Conservation (phyloP, 116 monocot species). For the Zostera marina region DNA sequence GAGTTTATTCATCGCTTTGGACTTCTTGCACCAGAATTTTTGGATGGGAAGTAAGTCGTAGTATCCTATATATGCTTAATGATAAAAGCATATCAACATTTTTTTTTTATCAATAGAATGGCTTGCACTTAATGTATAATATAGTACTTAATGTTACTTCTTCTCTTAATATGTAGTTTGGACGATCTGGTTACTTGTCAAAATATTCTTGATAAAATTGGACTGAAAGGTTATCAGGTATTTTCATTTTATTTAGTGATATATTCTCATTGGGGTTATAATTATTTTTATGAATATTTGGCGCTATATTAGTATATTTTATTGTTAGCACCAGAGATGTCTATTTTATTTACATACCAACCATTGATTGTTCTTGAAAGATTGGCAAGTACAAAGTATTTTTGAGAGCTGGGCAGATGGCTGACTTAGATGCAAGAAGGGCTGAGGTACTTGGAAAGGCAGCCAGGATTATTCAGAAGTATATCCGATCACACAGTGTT, state of each 20-base stretch:
- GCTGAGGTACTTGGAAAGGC: constrained; percentile 63
- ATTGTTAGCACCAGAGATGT: no score
- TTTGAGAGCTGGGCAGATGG: constrained; percentile 93
- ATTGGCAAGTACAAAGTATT: constrained; percentile 79
- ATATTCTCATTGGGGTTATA: not conserved
- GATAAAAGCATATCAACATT: not conserved
- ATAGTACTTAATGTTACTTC: not conserved
- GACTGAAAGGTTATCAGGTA: constrained; percentile 59
- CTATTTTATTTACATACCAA: not conserved
- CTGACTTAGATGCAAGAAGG: constrained; percentile 78
- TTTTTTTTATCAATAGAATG: not conserved
- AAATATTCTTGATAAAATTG: constrained; percentile 42
- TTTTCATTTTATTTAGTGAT: not conserved
- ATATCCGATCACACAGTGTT: constrained; percentile 60
- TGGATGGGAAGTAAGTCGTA: constrained; percentile 47
- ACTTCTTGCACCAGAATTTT: constrained; percentile 46
- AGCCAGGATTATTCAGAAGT: constrained; percentile 47
- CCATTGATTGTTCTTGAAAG: constrained; percentile 13
- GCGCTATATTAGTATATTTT: not conserved
- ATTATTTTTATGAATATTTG: not conserved
- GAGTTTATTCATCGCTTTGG: constrained; percentile 62
- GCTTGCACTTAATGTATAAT: not conserved
- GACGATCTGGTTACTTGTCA: constrained; percentile 39
- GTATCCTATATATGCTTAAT: not conserved
- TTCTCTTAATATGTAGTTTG: constrained; percentile 15